Evolutionary conservation across 2,329 filamentous ascomycete species (phyloP).

Genomic region (Chaetothyriales sp.): DNA sequence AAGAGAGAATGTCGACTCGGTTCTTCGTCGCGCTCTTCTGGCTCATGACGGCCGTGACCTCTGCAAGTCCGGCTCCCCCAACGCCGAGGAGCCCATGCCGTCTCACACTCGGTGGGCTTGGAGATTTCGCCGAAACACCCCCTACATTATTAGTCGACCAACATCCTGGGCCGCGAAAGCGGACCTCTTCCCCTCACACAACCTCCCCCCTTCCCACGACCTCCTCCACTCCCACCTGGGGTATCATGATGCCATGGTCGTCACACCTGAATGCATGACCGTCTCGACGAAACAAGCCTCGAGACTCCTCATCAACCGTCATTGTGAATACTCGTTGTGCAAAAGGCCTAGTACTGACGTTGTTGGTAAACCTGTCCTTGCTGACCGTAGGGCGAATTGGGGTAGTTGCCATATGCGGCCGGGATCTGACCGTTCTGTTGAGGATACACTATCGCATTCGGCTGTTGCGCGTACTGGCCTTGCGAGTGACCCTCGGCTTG

Average conservation of each 20-base stretch:
- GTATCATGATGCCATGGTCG: conserved; percentile 10
- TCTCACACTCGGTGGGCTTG: not conserved
- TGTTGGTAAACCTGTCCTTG: conserved; percentile 36
- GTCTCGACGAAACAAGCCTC: not conserved
- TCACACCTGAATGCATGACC: not conserved
- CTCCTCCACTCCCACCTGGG: conserved; percentile 18
- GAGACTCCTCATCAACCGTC: not conserved
- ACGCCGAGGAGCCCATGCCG: not conserved
- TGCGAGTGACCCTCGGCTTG: conserved; percentile 39
- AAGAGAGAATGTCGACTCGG: not conserved
- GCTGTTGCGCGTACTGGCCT: conserved; percentile 45
- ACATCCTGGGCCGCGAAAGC: not conserved
- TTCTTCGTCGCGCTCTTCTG: not conserved
- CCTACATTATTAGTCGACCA: not conserved
- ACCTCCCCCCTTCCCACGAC: conserved; percentile 5
- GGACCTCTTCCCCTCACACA: not conserved
- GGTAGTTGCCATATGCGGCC: conserved; percentile 31
- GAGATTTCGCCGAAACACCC: not conserved
- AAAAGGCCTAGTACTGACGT: conserved; percentile 28
- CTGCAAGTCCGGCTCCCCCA: not conserved
- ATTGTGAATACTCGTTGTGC: not conserved
- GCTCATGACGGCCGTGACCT: not conserved
- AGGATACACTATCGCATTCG: conserved; percentile 32
- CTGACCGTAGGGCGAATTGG: conserved; percentile 36
- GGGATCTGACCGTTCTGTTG: conserved; percentile 32